A percentile compares a stretch with the other conserved stretches of the same genome.
Conservation (phyloP, 495 filamentous ascomycete species). For the Lasiosphaeria miniovina region DNA sequence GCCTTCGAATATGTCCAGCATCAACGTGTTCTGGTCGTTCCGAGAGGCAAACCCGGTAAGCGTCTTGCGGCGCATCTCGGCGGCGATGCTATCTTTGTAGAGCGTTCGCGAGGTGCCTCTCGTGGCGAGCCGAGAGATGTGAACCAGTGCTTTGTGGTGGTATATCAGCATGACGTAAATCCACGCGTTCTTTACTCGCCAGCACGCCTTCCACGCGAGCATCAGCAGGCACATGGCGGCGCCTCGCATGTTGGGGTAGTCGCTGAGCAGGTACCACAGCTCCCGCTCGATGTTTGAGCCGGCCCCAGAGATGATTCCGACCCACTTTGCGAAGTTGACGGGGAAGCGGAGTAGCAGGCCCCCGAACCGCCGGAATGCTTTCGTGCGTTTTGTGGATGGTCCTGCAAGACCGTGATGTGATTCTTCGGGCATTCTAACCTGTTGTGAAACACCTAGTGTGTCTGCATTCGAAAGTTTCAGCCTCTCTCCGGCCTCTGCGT, state of each 20-base stretch:
- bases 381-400: too few relatives aligned
- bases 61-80: constrained; percentile 15
- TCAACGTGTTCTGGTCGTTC: constrained; percentile 7
- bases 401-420: too few relatives aligned
- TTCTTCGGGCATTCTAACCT: too few relatives aligned
- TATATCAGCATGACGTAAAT: constrained; percentile 23
- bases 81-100: constrained; percentile 15
- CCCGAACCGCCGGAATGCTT: background rate
- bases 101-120: constrained; percentile 21
- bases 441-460: too few relatives aligned
- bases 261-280: constrained; percentile 22
- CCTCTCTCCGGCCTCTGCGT: constrained; percentile 6
- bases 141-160: constrained; percentile 20
- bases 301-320: constrained; percentile 23
- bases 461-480: background rate
- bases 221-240: constrained; percentile 10
- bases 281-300: constrained; percentile 26
- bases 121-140: constrained; percentile 21
- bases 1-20: constrained; percentile 17
- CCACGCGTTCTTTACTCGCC: constrained; percentile 19
- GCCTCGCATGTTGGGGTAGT: constrained; percentile 6
- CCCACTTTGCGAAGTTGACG: constrained; percentile 19
- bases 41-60: constrained; percentile 21
- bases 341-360: background rate
- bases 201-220: constrained; percentile 16